These are phyloP conservation scores for Phytopythium oedochilum DNA, from an alignment of 352 stramenopile species.

Conservation along the genomic window DNA sequence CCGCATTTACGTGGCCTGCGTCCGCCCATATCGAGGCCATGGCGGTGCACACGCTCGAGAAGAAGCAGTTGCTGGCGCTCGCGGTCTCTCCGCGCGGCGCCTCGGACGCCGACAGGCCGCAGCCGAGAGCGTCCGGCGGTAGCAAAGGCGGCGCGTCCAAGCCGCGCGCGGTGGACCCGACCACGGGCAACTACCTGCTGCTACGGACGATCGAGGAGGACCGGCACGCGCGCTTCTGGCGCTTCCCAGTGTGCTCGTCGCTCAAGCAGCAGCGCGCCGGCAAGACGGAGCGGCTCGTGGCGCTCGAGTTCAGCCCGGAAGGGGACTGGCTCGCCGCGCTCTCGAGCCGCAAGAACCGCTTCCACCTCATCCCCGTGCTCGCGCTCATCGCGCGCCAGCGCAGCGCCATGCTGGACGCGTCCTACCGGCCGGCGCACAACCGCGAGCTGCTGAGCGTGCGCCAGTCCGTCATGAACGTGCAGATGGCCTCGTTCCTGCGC, in stretches of 20 bases:
- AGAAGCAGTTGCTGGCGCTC: constrained; percentile 71
- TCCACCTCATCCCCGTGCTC: constrained; percentile 72
- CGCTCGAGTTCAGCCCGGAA: constrained; percentile 77
- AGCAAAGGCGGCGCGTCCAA: neutral
- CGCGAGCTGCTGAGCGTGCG: constrained; percentile 70
- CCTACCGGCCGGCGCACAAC: constrained; percentile 41
- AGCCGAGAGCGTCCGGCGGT: neutral
- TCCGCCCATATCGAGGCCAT: constrained; percentile 45
- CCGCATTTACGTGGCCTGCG: constrained; percentile 2
- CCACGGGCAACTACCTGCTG: constrained; percentile 46
- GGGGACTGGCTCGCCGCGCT: constrained; percentile 83
- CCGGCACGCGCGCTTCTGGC: constrained; percentile 60
- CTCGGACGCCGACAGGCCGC: constrained; percentile 10
- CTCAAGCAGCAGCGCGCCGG: constrained; percentile 53
- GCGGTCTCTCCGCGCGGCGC: constrained; percentile 36
- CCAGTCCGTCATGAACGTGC: constrained; percentile 68
- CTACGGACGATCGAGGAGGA: constrained; percentile 78
- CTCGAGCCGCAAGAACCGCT: constrained; percentile 66
- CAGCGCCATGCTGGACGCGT: constrained; percentile 47
- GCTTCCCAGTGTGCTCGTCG: constrained; percentile 55
- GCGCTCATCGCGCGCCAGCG: constrained; percentile 54
- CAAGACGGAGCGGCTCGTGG: constrained; percentile 46
- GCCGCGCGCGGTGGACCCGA: constrained; percentile 18
- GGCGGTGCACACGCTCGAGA: constrained; percentile 64
- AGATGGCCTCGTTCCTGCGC: constrained; percentile 82